Evolutionary conservation across 2,329 filamentous ascomycete genomes (phyloP), one percentile per base, ranked within the genome.

Genomic region (Lasiodiplodia sp.): DNA sequence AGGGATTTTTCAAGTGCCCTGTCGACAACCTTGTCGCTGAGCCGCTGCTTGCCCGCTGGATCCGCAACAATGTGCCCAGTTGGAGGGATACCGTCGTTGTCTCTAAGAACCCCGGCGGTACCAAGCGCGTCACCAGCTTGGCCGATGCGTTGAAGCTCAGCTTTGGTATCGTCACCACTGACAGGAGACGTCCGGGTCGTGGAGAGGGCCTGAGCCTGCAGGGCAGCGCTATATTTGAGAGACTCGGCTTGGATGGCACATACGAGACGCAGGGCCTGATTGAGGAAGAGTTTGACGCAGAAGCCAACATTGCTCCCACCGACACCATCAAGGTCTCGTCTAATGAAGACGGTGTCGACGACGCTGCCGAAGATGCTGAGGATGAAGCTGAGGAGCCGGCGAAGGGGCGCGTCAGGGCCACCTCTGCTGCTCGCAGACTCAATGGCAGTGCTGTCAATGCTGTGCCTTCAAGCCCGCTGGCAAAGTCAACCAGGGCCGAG

Each of bases 11-110:
- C 87, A 92, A 92, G 77, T 97, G 95, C 74, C 96, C 96, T 0
- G 95, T 99, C 70, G 96, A 99, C 81, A 98, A 99, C 77, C 90
- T 99, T 66, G 93, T 97, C 75, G 96, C 96, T 64, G 96, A 99
- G 80, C 95, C 96, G 18, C 87, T 98, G 71, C 93, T 99, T 75
- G 94, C 95, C 66, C 92, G 93, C 74, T 99, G 96, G 96, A 97
- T 99, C 75, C 91, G 91, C 70, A 89, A 91, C 79, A 96, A 97
- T 77, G 91, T 99, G 49, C 86, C 88, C 16, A 89, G 92, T 72
- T 99, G 96, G 96, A 89, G 86, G 71, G 91, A 97, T 73, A 94
- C 93, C 11, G 96, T 99, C 7, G 94, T 97, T 18, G 96, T 99
- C 25, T 98, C 95, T 77, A 99, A 99, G 84, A 99, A 99, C 77